phyloP scores from a whole-genome alignment of 495 filamentous ascomycete species.

The Physcia stellaris region DNA sequence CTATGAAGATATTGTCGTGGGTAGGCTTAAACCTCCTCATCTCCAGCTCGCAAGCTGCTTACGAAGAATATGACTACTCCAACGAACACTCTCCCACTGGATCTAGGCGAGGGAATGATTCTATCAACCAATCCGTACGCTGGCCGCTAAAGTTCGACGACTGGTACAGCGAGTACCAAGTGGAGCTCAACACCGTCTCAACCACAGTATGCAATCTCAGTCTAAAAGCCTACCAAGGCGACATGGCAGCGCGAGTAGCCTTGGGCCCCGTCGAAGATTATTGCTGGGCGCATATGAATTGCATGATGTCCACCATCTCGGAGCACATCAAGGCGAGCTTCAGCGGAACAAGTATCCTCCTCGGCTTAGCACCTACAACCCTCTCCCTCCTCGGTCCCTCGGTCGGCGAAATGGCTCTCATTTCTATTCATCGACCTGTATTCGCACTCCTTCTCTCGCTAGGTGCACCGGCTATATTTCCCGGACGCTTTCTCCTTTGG shows the following conservation, averaged over 20 bases:
- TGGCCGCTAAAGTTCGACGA: conserved; percentile 35
- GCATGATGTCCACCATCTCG: not conserved
- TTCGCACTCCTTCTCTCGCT: not conserved
- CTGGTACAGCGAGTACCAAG: not conserved
- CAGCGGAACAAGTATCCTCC: not conserved
- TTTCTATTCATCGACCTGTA: not conserved
- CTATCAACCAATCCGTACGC: no score
- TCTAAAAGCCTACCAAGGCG: not conserved
- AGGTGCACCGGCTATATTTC: not conserved
- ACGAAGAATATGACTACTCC: no score
- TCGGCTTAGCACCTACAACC: not conserved
- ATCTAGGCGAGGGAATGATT: no score
- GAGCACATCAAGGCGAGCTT: not conserved
- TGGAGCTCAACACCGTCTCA: not conserved
- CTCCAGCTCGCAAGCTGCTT: no score
- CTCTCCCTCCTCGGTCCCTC: not conserved
- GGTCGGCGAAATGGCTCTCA: conserved; percentile 1
- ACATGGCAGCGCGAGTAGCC: not conserved
- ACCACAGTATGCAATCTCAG: not conserved
- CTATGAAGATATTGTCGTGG: no score
- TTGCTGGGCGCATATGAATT: not conserved
- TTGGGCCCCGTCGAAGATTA: not conserved
- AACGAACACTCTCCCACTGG: no score
- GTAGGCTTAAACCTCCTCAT: no score
- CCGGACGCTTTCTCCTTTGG: no score